A percentile compares a stretch with the other conserved stretches of the same genome.
These are phyloP conservation scores for Acidomyces sp. DNA, from an alignment of 495 filamentous ascomycete genomes.

Conservation along the genomic window DNA sequence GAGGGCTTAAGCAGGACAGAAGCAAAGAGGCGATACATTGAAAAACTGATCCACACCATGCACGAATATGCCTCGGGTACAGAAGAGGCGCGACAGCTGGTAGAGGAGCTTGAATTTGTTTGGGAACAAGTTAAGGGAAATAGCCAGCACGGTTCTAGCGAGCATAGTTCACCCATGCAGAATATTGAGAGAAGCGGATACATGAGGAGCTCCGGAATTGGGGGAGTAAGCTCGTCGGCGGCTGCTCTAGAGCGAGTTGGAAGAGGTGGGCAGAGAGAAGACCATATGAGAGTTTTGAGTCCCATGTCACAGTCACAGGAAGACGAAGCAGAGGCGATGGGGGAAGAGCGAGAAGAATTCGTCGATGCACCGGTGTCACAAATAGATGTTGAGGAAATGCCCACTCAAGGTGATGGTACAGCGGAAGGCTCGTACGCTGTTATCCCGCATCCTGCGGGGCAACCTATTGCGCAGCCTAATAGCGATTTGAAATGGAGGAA, in stretches of 20 bases:
- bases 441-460: background rate
- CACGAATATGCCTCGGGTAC: conserved; percentile 77
- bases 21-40: conserved; percentile 87
- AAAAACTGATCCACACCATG: conserved; percentile 90
- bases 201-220: conserved; percentile 5
- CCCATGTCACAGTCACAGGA: conserved; percentile 72
- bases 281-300: conserved; percentile 44
- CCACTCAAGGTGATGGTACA: conserved; percentile 8
- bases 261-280: background rate
- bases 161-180: conserved; percentile 14
- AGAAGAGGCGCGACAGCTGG: conserved; percentile 73
- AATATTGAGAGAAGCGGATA: conserved; percentile 13
- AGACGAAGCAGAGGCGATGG: conserved; percentile 11
- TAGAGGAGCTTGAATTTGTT: conserved; percentile 92
- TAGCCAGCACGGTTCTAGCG: conserved; percentile 20
- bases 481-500: conserved; percentile 52
- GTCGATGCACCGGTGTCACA: conserved; percentile 32
- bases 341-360: conserved; percentile 27
- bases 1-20: conserved; percentile 71
- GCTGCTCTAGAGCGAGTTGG: conserved; percentile 9
- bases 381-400: conserved; percentile 22
- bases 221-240: conserved; percentile 5
- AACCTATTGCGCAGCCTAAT: conserved; percentile 16
- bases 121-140: conserved; percentile 96
- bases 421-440: conserved; percentile 6